Conservation (phyloP, 169 alveolate species). For the Plasmodium fragile region DNA sequence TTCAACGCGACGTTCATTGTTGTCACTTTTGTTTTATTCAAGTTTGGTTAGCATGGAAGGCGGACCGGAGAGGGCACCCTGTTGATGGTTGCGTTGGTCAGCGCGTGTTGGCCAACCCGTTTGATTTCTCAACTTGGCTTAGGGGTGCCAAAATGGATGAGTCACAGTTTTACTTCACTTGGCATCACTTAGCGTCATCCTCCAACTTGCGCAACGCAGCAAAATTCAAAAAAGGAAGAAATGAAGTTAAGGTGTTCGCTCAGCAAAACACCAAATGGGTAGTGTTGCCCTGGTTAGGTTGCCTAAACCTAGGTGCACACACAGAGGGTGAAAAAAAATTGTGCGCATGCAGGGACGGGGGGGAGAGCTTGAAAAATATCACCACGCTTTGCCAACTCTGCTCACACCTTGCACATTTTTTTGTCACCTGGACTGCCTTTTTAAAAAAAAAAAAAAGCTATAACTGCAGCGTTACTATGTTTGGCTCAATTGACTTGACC, state of each 20-base stretch:
- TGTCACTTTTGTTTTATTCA: constrained; percentile 12
- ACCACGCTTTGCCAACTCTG: neutral
- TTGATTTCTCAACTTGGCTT: neutral
- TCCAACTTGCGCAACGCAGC: neutral
- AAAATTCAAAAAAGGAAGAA: neutral
- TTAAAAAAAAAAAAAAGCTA: constrained; percentile 5
- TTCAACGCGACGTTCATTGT: neutral
- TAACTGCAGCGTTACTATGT: constrained; percentile 17
- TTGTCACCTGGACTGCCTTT: neutral
- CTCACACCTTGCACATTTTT: neutral
- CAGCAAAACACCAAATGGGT: neutral
- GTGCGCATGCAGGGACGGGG: neutral
- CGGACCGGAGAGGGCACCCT: neutral
- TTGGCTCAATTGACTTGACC: constrained; percentile 25
- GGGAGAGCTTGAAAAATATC: neutral
- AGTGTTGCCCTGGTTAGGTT: neutral
- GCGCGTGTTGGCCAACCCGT: neutral
- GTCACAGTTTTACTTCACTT: neutral
- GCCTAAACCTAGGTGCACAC: neutral
- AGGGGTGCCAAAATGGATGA: neutral
- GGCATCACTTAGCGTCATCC: neutral
- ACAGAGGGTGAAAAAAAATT: neutral
- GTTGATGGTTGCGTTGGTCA: neutral
- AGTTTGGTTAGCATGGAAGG: neutral
- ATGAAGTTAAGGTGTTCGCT: neutral